phyloP scores from a whole-genome alignment of 2,329 filamentous ascomycete species.

The Colletotrichum coccodes region DNA sequence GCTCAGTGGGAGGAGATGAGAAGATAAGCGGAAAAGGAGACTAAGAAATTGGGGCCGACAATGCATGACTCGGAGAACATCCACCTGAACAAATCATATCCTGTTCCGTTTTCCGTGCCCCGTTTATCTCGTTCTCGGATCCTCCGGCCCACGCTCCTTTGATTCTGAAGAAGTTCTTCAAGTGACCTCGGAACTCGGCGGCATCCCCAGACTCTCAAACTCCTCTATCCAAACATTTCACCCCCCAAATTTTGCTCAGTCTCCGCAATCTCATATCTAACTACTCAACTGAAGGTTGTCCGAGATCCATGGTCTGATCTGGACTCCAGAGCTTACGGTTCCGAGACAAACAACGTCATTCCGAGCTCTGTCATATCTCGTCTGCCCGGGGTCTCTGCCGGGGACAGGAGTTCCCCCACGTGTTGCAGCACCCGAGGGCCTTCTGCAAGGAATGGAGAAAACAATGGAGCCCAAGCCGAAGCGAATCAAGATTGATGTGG shows the following conservation, averaged over 20 bases:
- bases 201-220: neutral
- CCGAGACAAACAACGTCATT: conserved; percentile 13
- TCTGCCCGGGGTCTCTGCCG: neutral
- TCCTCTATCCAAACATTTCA: conserved; percentile 18
- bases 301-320: conserved; percentile 20
- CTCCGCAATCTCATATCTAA: conserved; percentile 8
- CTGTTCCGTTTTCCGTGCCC: conserved; percentile 18
- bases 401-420: neutral
- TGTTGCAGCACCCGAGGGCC: neutral
- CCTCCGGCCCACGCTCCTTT: neutral
- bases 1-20: conserved; percentile 41
- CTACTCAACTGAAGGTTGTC: conserved; percentile 1
- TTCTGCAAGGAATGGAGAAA: neutral
- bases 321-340: neutral
- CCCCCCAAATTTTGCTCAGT: conserved; percentile 7
- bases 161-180: neutral
- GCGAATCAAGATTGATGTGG: conserved; percentile 54
- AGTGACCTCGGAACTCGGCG: conserved; percentile 22
- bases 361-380: neutral
- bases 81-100: conserved; percentile 13
- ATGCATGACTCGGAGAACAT: conserved; percentile 8
- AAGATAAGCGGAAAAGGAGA: conserved; percentile 31
- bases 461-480: conserved; percentile 40
- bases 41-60: neutral
- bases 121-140: neutral